phyloP scores from a whole-genome alignment of 306 rosid species.

The Elaeagnus macrophylla region DNA sequence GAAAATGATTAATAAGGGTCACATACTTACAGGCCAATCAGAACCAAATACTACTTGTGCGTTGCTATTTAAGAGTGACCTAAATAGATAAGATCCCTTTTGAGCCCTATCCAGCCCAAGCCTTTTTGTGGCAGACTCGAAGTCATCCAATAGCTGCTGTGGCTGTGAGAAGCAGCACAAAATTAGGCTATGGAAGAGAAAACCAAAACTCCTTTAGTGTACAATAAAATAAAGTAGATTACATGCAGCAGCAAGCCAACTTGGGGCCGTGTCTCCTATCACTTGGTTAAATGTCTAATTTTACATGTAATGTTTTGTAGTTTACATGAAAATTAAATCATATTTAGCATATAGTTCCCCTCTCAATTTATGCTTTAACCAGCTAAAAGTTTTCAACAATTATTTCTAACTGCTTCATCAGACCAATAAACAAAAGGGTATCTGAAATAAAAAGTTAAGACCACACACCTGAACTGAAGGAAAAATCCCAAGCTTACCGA shows the following conservation, averaged over 20 bases:
- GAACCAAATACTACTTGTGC: slow-evolving; percentile 66
- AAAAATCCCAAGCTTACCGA: slow-evolving; percentile 51
- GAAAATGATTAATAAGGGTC: slow-evolving; percentile 3
- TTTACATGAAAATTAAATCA: no score
- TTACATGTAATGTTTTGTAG: no score
- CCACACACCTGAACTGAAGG: slow-evolving; percentile 74
- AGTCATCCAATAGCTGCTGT: slow-evolving; percentile 65
- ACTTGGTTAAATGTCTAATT: no score
- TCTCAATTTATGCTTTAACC: neutral
- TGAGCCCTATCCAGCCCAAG: slow-evolving; percentile 81
- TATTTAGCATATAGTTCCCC: no score
- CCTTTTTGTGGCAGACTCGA: slow-evolving; percentile 44
- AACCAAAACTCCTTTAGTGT: neutral
- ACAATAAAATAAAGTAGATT: neutral
- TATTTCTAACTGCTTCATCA: neutral
- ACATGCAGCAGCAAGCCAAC: neutral
- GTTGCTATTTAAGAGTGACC: slow-evolving; percentile 46
- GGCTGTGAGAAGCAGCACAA: slow-evolving; percentile 43
- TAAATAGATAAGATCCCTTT: slow-evolving; percentile 56
- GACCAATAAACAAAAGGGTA: neutral
- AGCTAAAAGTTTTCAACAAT: neutral
- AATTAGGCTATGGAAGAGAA: slow-evolving; percentile 1
- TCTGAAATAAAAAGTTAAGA: neutral
- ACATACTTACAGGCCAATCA: slow-evolving; percentile 71
- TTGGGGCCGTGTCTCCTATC: no score